phyloP scores from a whole-genome alignment of 805 yeast species.

The Torulaspora delbrueckii region DNA sequence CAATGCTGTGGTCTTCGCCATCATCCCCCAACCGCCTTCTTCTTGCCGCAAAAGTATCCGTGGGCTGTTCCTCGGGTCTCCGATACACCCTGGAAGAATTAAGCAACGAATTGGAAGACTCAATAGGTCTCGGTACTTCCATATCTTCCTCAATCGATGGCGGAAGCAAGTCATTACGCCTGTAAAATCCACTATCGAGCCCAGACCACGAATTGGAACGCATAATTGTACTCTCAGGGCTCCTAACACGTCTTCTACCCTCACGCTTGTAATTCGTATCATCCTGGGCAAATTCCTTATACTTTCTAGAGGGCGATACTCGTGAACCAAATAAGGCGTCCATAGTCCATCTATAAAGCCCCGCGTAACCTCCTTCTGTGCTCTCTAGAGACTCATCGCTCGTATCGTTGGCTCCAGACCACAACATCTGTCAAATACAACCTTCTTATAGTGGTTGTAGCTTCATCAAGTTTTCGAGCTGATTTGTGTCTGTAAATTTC shows the following conservation, averaged over 20 bases:
- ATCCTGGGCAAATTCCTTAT: slow-evolving; percentile 25
- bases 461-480: background rate
- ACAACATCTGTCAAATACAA: slow-evolving; percentile 2
- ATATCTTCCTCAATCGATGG: slow-evolving; percentile 11
- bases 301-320: slow-evolving; percentile 30
- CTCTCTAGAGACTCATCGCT: slow-evolving; percentile 11
- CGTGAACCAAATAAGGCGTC: slow-evolving; percentile 32
- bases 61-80: slow-evolving; percentile 11
- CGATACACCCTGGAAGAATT: slow-evolving; percentile 18
- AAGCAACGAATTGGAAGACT: slow-evolving; percentile 6
- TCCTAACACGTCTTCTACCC: slow-evolving; percentile 1
- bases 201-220: slow-evolving; percentile 30
- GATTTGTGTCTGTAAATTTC: slow-evolving; percentile 1
- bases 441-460: background rate
- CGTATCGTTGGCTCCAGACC: slow-evolving; percentile 2
- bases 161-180: slow-evolving; percentile 26
- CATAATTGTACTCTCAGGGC: slow-evolving; percentile 1
- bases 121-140: background rate
- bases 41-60: slow-evolving; percentile 27
- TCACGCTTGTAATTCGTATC: slow-evolving; percentile 24
- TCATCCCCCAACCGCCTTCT: slow-evolving; percentile 7
- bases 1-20: slow-evolving; percentile 11
- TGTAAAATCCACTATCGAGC: slow-evolving; percentile 21
- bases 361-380: slow-evolving; percentile 14
- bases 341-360: slow-evolving; percentile 29